phyloP scores from a whole-genome alignment of 73 alveolate genomes.

The Symbiodinium pilosum region DNA sequence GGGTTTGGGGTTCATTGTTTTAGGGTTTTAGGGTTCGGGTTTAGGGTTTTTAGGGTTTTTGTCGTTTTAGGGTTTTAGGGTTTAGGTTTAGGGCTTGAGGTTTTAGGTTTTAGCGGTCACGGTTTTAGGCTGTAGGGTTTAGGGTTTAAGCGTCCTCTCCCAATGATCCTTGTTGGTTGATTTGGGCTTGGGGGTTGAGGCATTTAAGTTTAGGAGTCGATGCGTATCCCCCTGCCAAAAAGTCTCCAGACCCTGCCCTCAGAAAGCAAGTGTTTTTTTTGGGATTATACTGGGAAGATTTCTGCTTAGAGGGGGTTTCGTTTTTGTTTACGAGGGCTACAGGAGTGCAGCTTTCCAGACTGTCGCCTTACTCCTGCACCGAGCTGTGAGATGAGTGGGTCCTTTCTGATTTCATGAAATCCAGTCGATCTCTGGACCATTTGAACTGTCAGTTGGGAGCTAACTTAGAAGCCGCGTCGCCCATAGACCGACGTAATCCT shows the following conservation, averaged over 20 bases:
- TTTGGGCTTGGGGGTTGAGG: not conserved
- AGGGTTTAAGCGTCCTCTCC: not conserved
- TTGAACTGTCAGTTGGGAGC: too few species aligned
- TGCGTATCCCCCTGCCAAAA: not conserved
- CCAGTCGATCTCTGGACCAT: too few species aligned
- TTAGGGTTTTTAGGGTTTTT: not conserved
- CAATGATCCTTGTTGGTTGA: too few species aligned
- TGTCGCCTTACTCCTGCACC: too few species aligned
- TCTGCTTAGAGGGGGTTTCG: too few species aligned
- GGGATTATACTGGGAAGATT: not conserved
- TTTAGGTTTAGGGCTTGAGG: not conserved
- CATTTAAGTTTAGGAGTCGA: not conserved
- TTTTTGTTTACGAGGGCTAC: too few species aligned
- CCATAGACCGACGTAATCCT: too few species aligned
- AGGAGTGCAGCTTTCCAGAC: too few species aligned
- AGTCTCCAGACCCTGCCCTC: not conserved
- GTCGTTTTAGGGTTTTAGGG: not conserved
- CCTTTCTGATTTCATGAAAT: too few species aligned
- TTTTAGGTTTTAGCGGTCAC: not conserved
- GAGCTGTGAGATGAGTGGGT: too few species aligned
- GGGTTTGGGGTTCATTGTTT: not conserved
- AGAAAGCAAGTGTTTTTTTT: not conserved
- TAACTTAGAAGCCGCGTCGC: too few species aligned
- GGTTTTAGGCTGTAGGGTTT: not conserved
- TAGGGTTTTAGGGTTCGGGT: not conserved